These are phyloP conservation scores for Salvia hispanica DNA, from an alignment of 257 asterid species.

Conservation along the genomic window DNA sequence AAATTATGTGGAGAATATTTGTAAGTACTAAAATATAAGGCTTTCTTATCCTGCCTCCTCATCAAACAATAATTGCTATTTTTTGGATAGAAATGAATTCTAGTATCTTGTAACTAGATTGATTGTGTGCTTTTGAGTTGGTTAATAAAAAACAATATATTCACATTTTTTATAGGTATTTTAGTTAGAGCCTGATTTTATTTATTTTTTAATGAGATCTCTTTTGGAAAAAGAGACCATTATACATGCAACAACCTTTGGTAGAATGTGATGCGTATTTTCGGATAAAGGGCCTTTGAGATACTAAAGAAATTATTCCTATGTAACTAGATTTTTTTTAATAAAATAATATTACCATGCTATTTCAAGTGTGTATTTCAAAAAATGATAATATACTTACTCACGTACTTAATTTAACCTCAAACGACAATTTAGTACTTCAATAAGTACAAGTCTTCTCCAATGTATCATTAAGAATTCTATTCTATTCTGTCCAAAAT, in stretches of 20 bases:
- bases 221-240: neutral
- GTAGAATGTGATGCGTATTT: conserved; percentile 19
- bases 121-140: conserved; percentile 3
- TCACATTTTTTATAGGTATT: neutral
- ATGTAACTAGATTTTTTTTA: neutral
- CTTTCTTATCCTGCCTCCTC: conserved; percentile 7
- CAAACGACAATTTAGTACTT: no score
- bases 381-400: no score
- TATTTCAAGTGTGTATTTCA: no score
- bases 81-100: conserved; percentile 18
- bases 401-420: no score
- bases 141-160: neutral
- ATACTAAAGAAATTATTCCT: conserved; percentile 1
- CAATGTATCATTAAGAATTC: no score
- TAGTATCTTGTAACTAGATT: neutral
- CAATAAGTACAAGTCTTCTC: no score
- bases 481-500: no score
- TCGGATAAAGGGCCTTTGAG: neutral
- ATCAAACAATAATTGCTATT: neutral
- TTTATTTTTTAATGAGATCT: conserved; percentile 5
- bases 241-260: neutral
- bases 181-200: neutral
- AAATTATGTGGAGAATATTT: conserved; percentile 17
- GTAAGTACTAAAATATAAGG: neutral
- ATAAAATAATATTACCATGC: no score